Evolutionary conservation across 352 stramenopile genomes (phyloP), one percentile per base, ranked within the genome.

Genomic region (Globisporangium camurandrum): DNA sequence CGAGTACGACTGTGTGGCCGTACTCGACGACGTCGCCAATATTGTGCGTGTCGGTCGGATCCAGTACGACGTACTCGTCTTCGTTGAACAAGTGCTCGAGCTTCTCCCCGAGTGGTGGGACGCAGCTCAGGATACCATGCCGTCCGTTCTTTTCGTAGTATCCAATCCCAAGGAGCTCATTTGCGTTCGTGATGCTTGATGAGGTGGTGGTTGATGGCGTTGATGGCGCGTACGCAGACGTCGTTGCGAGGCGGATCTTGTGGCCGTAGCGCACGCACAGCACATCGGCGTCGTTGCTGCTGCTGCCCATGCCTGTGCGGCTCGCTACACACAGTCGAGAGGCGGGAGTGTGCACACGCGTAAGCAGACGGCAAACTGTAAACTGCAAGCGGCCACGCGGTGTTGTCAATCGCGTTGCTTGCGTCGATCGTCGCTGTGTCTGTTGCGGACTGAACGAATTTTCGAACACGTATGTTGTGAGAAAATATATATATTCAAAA

Each of bases 81-180:
- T 93, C 82, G 10, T 78, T 84, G 62, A 93, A 93, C 26, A 89
- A 58, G 10, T 76, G 60, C 42, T 87, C 79, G 8, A 83, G 58
- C 46, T 69, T 71, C n/a, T 66, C 56, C 33, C 82, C 82, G n/a
- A 93, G 71, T 17, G 82, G 82, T 39, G 82, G 77, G 31, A 93
- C 82, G 51, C 68, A 83, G 62, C 75, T 88, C 39, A 93, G 54
- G 49, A 93, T 86, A 24, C 82, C 82, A 58, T 93, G 82, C 30
- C 81, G 81, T 3, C 82, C 82, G 48, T 89, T 86, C 63, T 93
- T 93, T 59, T 91, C 77, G 65, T 93, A 93, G 59, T 85, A 86
- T 31, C 82, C 82, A 51, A 93, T 82, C 36, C 71, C 71, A 26
- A 82, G n/a, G 4, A 42, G 60, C 46, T 45, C 26, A 7, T 50